Conservation (phyloP, 2,329 filamentous ascomycete genomes). For the Xylaria sp. region DNA sequence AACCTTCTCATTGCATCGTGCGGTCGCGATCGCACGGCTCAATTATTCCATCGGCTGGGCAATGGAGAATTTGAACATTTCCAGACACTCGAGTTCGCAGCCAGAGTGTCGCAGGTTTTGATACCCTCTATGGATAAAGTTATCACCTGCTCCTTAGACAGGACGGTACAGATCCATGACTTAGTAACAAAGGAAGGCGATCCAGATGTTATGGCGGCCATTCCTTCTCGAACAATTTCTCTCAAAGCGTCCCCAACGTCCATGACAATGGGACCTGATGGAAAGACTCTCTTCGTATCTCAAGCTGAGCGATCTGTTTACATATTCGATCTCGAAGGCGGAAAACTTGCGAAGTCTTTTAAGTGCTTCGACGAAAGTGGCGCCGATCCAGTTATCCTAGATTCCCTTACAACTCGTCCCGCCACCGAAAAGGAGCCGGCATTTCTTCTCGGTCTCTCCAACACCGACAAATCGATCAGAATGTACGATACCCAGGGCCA, state of each 20-base stretch:
- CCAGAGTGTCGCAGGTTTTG: constrained; percentile 80
- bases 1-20: constrained; percentile 80
- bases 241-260: constrained; percentile 89
- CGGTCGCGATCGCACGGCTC: constrained; percentile 89
- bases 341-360: constrained; percentile 77
- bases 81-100: constrained; percentile 93
- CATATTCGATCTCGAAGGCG: constrained; percentile 72
- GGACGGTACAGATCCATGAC: constrained; percentile 86
- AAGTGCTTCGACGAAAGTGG: constrained; percentile 84
- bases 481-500: constrained; percentile 84
- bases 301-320: constrained; percentile 69
- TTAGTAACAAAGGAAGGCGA: constrained; percentile 75
- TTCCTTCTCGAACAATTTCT: constrained; percentile 80
- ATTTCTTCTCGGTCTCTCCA: constrained; percentile 86
- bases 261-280: constrained; percentile 76
- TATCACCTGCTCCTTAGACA: constrained; percentile 88
- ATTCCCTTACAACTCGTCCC: constrained; percentile 75
- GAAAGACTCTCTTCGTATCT: constrained; percentile 67
- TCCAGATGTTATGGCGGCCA: constrained; percentile 75
- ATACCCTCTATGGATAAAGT: constrained; percentile 80
- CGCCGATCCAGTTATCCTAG: constrained; percentile 83
- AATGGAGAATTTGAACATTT: constrained; percentile 76
- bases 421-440: constrained; percentile 66
- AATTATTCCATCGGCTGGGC: constrained; percentile 77
- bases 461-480: constrained; percentile 94